A percentile compares a stretch with the other conserved stretches of the same genome.
phyloP scores from a whole-genome alignment of 164 flowering plant species.

The Vitis riparia region DNA sequence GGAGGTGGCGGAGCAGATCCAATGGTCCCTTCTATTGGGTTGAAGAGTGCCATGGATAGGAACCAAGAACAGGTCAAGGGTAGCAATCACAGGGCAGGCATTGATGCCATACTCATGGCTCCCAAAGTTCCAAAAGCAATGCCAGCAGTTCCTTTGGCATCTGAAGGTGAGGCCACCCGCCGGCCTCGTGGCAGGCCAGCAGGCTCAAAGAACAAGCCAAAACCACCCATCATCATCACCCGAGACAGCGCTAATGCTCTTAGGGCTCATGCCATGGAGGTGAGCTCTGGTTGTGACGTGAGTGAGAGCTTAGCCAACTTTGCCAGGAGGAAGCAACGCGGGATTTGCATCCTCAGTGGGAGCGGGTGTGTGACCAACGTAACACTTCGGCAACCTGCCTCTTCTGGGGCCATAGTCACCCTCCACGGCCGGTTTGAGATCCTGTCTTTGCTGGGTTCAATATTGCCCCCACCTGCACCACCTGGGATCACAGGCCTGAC shows the following conservation, averaged over 20 bases:
- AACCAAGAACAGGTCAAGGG: conserved; percentile 27
- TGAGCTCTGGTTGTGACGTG: conserved; percentile 77
- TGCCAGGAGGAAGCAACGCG: conserved; percentile 69
- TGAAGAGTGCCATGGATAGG: conserved; percentile 22
- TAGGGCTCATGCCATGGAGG: conserved; percentile 86
- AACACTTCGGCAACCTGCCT: conserved; percentile 63
- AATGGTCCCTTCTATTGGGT: conserved; percentile 23
- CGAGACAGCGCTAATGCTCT: conserved; percentile 77
- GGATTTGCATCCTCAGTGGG: conserved; percentile 69
- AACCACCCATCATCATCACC: conserved; percentile 80
- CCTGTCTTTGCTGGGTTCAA: conserved; percentile 70
- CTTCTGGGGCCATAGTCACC: conserved; percentile 69
- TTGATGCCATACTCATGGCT: conserved; percentile 25
- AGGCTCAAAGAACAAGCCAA: conserved; percentile 90
- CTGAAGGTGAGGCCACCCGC: conserved; percentile 41
- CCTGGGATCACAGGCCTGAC: conserved; percentile 77
- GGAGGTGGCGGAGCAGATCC: conserved; percentile 27
- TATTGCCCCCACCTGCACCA: conserved; percentile 82
- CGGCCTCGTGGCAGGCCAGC: conserved; percentile 85
- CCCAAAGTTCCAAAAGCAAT: conserved; percentile 31
- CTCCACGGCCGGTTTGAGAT: conserved; percentile 89
- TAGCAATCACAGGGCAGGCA: conserved; percentile 18
- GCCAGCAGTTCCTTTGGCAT: conserved; percentile 18
- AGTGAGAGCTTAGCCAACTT: conserved; percentile 59
- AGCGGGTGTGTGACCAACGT: conserved; percentile 80